phyloP scores from a whole-genome alignment of 345 rosid genomes.

The Populus deltoides region DNA sequence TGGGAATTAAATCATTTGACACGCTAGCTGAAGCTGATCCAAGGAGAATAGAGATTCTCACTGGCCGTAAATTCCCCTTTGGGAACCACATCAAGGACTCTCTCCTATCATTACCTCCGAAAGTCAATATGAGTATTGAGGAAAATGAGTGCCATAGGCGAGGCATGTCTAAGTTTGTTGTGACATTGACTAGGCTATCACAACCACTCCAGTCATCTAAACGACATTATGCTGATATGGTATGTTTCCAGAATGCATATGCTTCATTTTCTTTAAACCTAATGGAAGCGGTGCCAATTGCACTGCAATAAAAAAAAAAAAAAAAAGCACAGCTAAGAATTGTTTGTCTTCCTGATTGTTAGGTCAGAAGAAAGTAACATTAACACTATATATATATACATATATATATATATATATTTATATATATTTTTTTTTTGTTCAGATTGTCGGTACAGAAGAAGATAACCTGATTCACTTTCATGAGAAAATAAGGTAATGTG shows the following conservation, averaged over 20 bases:
- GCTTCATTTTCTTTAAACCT: background rate
- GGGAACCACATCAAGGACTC: slow-evolving; percentile 97
- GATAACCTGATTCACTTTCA: slow-evolving; percentile 78
- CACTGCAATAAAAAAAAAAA: slow-evolving; percentile 3
- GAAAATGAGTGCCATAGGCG: slow-evolving; percentile 57
- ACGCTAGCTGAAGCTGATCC: slow-evolving; percentile 91
- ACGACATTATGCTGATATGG: slow-evolving; percentile 95
- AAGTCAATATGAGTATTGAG: slow-evolving; percentile 59
- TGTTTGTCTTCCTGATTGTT: slow-evolving; percentile 8
- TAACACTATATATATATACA: background rate
- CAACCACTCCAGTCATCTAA: slow-evolving; percentile 52
- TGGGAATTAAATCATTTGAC: slow-evolving; percentile 87
- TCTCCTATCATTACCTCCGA: slow-evolving; percentile 76
- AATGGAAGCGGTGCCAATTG: background rate
- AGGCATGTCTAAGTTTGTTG: slow-evolving; percentile 52
- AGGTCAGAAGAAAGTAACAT: background rate
- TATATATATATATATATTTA: no score
- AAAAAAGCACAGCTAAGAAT: slow-evolving; percentile 18
- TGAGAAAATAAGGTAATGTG: slow-evolving; percentile 82
- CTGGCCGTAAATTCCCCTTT: slow-evolving; percentile 88
- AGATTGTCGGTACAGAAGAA: slow-evolving; percentile 92
- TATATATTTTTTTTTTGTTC: slow-evolving; percentile 11
- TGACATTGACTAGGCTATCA: slow-evolving; percentile 74
- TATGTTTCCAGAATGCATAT: slow-evolving; percentile 22
- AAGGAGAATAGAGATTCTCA: slow-evolving; percentile 87